These are phyloP conservation scores for Penicillium sp. DNA, from an alignment of 2,329 filamentous ascomycete genomes.

Conservation along the genomic window DNA sequence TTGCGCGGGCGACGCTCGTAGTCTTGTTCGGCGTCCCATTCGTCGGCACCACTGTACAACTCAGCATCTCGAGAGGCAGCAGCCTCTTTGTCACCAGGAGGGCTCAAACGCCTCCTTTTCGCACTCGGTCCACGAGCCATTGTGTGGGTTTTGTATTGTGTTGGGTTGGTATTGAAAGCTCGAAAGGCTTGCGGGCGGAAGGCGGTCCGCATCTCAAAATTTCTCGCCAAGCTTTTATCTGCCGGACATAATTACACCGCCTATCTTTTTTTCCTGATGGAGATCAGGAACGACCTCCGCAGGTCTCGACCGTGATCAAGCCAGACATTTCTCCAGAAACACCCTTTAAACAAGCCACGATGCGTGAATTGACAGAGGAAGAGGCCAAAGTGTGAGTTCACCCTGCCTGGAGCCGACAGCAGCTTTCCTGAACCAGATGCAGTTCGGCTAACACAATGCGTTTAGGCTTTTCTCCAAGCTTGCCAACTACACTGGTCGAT, in stretches of 20 bases:
- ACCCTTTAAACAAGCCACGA: constrained; percentile 8
- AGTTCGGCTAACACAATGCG: constrained; percentile 62
- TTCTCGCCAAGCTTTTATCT: constrained; percentile 15
- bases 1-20: constrained; percentile 83
- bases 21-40: constrained; percentile 89
- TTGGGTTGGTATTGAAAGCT: constrained; percentile 12
- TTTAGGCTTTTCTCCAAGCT: constrained; percentile 62
- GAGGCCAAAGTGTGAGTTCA: constrained; percentile 49
- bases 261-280: constrained; percentile 18
- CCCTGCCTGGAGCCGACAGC: not conserved
- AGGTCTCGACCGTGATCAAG: not conserved
- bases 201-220: constrained; percentile 16
- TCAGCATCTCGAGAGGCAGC: constrained; percentile 43
- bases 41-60: constrained; percentile 73
- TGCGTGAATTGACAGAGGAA: constrained; percentile 23
- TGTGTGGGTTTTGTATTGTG: constrained; percentile 11
- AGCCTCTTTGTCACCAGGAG: constrained; percentile 43
- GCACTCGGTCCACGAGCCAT: constrained; percentile 52
- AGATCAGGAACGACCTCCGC: constrained; percentile 6
- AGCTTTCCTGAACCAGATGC: constrained; percentile 55
- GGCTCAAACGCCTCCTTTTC: constrained; percentile 56
- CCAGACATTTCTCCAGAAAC: not conserved
- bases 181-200: constrained; percentile 20
- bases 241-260: constrained; percentile 13
- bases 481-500: constrained; percentile 87